These are phyloP conservation scores for Pyrenochaeta sp. DNA, from an alignment of 2,329 filamentous ascomycete species.

Conservation along the genomic window DNA sequence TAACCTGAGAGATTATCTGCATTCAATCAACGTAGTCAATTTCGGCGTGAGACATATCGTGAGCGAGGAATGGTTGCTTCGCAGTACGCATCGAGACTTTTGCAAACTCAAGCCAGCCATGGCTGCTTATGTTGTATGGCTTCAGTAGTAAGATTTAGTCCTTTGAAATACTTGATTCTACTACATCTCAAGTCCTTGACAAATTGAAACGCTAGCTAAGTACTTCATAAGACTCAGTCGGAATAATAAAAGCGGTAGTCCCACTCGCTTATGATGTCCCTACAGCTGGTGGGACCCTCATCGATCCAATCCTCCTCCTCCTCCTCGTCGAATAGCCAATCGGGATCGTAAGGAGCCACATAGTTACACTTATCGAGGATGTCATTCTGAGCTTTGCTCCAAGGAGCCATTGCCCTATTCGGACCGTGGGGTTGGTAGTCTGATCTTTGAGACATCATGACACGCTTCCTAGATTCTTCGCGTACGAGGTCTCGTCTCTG, in stretches of 20 bases:
- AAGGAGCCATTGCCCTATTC: conserved; percentile 32
- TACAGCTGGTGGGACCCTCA: conserved; percentile 12
- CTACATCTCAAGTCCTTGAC: too few relatives aligned
- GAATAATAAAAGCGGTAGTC: conserved; percentile 8
- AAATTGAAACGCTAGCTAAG: too few relatives aligned
- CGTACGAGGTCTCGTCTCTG: conserved; percentile 6
- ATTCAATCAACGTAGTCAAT: too few relatives aligned
- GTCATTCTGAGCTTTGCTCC: conserved; percentile 34
- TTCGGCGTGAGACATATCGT: too few relatives aligned
- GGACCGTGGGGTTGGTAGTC: conserved; percentile 29
- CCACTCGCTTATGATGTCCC: conserved; percentile 3
- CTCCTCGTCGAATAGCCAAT: conserved; percentile 4
- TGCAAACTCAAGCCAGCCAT: too few relatives aligned
- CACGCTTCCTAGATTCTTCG: conserved; percentile 14
- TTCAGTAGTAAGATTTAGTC: too few relatives aligned
- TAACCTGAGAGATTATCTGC: too few relatives aligned
- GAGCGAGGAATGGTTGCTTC: too few relatives aligned
- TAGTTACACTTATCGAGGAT: conserved; percentile 34
- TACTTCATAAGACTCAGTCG: background rate
- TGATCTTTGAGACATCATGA: conserved; percentile 17
- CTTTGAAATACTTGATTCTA: too few relatives aligned
- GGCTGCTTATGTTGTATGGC: too few relatives aligned
- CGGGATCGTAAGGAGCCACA: conserved; percentile 23
- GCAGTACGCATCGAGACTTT: too few relatives aligned
- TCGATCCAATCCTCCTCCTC: conserved; percentile 18